phyloP scores from a whole-genome alignment of 345 rosid species.

The Salix suchowensis region DNA sequence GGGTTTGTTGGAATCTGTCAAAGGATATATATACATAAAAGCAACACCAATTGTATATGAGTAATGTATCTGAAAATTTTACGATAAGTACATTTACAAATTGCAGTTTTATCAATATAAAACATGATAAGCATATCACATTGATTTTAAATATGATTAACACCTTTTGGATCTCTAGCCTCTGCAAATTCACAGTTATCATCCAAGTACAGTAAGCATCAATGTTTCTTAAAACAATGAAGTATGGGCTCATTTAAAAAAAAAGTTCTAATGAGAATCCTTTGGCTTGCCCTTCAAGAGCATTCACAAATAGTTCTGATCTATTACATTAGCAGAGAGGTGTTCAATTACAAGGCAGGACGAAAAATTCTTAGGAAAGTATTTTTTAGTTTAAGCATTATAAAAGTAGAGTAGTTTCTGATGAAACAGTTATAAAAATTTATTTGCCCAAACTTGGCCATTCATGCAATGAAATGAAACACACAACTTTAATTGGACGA shows the following conservation, averaged over 20 bases:
- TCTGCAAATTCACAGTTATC: neutral
- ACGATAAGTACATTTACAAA: slow-evolving; percentile 2
- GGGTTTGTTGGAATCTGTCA: slow-evolving; percentile 33
- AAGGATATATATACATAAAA: slow-evolving; percentile 23
- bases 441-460: too few species aligned
- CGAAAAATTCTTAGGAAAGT: neutral
- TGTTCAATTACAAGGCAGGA: neutral
- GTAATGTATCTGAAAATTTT: slow-evolving; percentile 6
- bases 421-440: too few species aligned
- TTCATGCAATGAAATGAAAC: neutral
- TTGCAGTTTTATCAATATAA: slow-evolving; percentile 5
- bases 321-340: neutral
- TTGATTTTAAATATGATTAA: neutral
- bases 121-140: neutral
- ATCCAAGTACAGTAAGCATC: neutral
- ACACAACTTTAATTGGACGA: neutral
- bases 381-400: neutral
- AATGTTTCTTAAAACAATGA: neutral
- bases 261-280: neutral
- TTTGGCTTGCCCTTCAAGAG: neutral
- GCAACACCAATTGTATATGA: slow-evolving; percentile 22
- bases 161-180: neutral
- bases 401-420: too few species aligned
- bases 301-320: neutral
- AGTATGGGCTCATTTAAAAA: neutral